A percentile compares a stretch with the other conserved stretches of the same genome.
Conservation (phyloP, 2,329 filamentous ascomycete species). For the Helicocarpus griseus region DNA sequence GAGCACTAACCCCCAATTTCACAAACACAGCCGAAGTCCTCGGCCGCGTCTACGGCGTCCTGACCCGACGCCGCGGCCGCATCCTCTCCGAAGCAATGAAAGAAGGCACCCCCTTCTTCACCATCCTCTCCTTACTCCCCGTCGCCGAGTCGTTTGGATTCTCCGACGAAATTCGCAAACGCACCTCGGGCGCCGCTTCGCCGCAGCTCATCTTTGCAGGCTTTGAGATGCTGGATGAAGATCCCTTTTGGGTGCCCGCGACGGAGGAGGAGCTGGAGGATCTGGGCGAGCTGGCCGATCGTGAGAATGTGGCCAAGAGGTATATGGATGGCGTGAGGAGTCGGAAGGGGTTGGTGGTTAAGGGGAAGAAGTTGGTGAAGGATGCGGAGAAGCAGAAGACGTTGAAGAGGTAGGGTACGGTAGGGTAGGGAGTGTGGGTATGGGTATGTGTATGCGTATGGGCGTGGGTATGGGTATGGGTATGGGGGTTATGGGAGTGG, state of each 20-base stretch:
- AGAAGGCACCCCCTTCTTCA: constrained; percentile 93
- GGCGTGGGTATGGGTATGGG: no score
- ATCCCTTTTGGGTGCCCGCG: constrained; percentile 95
- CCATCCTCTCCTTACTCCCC: constrained; percentile 75
- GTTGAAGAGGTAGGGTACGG: constrained; percentile 43
- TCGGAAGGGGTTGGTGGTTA: constrained; percentile 80
- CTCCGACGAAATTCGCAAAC: constrained; percentile 89
- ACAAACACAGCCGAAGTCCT: constrained; percentile 65
- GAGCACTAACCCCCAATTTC: constrained; percentile 15
- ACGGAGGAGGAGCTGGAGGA: constrained; percentile 97
- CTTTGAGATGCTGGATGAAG: constrained; percentile 86
- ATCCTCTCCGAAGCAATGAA: constrained; percentile 88
- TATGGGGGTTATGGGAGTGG: no score
- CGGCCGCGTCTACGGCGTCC: constrained; percentile 90
- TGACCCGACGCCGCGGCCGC: constrained; percentile 82
- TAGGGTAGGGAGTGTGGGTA: not conserved
- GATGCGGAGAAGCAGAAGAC: constrained; percentile 91
- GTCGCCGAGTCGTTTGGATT: constrained; percentile 96
- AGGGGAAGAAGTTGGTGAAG: constrained; percentile 60
- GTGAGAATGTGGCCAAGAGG: constrained; percentile 89
- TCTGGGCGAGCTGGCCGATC: constrained; percentile 83
- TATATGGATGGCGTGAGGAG: constrained; percentile 86
- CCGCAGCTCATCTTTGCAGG: constrained; percentile 91
- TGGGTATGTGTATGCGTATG: not conserved
- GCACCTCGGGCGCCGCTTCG: constrained; percentile 79